Evolutionary conservation across 2,329 filamentous ascomycete species (phyloP).

Genomic region (Claviceps sp.): DNA sequence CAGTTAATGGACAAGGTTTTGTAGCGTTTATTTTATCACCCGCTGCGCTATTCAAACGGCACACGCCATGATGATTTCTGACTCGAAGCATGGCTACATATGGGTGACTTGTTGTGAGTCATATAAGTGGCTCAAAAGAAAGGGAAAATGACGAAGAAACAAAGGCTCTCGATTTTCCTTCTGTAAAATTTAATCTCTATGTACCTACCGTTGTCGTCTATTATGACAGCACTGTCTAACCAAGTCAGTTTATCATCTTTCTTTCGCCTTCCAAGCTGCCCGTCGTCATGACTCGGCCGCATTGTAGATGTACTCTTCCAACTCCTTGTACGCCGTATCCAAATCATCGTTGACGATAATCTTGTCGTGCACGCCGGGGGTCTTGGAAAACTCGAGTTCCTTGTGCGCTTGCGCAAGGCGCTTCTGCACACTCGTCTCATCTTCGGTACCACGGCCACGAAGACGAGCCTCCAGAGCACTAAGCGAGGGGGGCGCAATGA

Average conservation of each 20-base stretch:
- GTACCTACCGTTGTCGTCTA: not conserved
- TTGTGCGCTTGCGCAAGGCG: constrained; percentile 57
- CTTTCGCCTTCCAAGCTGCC: not conserved
- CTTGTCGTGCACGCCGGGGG: constrained; percentile 38
- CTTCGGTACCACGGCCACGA: constrained; percentile 64
- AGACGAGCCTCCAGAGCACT: constrained; percentile 62
- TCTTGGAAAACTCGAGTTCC: constrained; percentile 61
- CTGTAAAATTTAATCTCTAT: not conserved
- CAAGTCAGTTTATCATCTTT: not conserved
- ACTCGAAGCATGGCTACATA: not conserved
- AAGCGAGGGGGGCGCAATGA: constrained; percentile 67
- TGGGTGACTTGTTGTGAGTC: not conserved
- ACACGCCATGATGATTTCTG: not conserved
- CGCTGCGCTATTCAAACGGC: not conserved
- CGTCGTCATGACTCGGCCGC: constrained; percentile 7
- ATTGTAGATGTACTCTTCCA: constrained; percentile 37
- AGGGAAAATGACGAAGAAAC: not conserved
- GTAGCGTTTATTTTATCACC: not conserved
- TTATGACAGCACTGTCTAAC: not conserved
- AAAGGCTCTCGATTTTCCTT: not conserved
- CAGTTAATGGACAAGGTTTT: constrained; percentile 1
- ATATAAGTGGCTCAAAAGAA: not conserved
- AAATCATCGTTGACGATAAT: constrained; percentile 30
- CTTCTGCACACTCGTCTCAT: constrained; percentile 56
- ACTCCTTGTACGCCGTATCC: constrained; percentile 37